Conservation (phyloP, 2,329 filamentous ascomycete genomes). For the Colletotrichum destructivum region DNA sequence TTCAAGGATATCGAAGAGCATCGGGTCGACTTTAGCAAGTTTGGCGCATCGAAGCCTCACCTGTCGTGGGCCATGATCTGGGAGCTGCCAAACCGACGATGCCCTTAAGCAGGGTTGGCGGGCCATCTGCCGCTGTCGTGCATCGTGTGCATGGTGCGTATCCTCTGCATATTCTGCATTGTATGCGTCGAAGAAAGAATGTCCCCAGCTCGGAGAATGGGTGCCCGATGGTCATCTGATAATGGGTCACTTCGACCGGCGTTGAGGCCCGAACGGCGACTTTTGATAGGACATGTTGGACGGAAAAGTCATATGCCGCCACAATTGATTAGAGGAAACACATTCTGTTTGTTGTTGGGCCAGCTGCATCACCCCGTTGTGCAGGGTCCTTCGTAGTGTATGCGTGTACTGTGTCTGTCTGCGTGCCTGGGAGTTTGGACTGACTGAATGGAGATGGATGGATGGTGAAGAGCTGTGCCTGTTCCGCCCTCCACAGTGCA, state of each 20-base stretch:
- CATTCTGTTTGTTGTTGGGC: background rate
- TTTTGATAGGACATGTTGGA: slow-evolving; percentile 13
- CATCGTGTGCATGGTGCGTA: too few species aligned
- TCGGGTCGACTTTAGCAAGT: slow-evolving; percentile 28
- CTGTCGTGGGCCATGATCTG: slow-evolving; percentile 42
- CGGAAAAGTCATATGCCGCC: slow-evolving; percentile 8
- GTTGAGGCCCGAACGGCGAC: background rate
- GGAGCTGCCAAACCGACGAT: slow-evolving; percentile 34
- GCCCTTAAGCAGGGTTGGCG: background rate
- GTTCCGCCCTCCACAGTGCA: too few species aligned
- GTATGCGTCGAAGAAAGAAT: background rate
- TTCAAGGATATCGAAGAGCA: slow-evolving; percentile 50
- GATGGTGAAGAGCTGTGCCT: too few species aligned
- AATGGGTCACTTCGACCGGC: background rate
- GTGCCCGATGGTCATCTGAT: slow-evolving; percentile 7
- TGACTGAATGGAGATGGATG: too few species aligned
- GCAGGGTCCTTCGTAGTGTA: background rate
- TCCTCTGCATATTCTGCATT: too few species aligned
- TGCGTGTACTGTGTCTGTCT: background rate
- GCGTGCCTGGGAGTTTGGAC: too few species aligned
- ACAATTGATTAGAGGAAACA: slow-evolving; percentile 20
- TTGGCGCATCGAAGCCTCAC: slow-evolving; percentile 26
- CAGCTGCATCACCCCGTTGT: slow-evolving; percentile 6
- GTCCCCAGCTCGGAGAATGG: background rate
- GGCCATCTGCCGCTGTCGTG: background rate